These are phyloP conservation scores for Novymonas esmeraldas DNA, from an alignment of 208 protist species.

Conservation along the genomic window DNA sequence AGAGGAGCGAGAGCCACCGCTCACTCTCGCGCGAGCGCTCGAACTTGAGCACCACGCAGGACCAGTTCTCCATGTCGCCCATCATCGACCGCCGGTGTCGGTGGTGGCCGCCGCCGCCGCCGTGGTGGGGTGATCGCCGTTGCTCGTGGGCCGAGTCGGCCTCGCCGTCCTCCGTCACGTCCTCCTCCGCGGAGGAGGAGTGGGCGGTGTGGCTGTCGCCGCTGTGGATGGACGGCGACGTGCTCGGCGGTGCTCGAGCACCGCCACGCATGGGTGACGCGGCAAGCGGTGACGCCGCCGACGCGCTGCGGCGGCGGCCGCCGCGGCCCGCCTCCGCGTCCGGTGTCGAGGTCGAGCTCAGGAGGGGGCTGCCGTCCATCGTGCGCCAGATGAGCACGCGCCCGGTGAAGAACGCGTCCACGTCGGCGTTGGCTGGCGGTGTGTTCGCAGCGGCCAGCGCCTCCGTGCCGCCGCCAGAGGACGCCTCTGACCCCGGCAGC, in stretches of 20 bases:
- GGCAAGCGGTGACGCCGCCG: background rate
- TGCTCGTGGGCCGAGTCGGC: background rate
- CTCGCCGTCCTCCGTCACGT: background rate
- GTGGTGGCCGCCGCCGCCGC: background rate
- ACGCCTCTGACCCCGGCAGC: background rate
- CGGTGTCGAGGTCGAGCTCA: conserved; percentile 16
- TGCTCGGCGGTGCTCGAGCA: background rate
- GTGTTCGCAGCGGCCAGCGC: too few species aligned
- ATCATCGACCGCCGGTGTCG: background rate
- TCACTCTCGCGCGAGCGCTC: conserved; percentile 62
- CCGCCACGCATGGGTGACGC: background rate
- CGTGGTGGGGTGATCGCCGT: background rate
- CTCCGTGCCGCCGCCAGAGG: background rate
- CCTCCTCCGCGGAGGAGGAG: conserved; percentile 1
- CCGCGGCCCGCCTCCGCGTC: background rate
- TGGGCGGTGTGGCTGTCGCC: background rate
- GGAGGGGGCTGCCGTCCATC: conserved; percentile 35
- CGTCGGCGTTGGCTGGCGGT: background rate
- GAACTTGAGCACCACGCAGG: conserved; percentile 62
- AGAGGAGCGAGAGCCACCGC: conserved; percentile 67
- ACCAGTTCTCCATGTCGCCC: conserved; percentile 41
- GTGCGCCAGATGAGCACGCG: conserved; percentile 39
- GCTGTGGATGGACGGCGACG: background rate
- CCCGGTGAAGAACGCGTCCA: conserved; percentile 32
- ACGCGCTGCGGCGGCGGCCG: background rate